Base-by-base conservation (phyloP, 2,329 filamentous ascomycete genomes). In the Hymenoscyphus fructigenus region DNA sequence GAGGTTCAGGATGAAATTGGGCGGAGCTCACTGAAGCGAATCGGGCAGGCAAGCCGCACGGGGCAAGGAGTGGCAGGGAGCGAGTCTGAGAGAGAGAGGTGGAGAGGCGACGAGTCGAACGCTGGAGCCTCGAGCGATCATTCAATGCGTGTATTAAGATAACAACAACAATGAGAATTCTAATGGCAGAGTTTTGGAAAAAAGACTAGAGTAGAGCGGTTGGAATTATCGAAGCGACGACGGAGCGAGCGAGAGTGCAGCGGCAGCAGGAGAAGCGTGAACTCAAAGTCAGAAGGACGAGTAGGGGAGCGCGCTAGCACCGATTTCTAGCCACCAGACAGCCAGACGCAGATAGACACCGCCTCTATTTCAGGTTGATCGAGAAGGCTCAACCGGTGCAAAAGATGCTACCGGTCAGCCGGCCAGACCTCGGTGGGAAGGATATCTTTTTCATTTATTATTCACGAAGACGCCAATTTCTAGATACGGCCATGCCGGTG, bases 1-100 rank as follows among this genome's bases (percentile, higher is more conserved):
- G 61, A 63, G 61, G 36, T 60, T 53, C 34, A 57, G 28, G 17
- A 29, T 63, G 61, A 63, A 63, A 63, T 63, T 63, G 61, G 57
- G 61, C 29, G 50, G 61, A 50, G 44, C 60, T 57, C 29, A 62
- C 61, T 58, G 55, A 58, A 62, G 61, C 61, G 61, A 59, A 58
- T 53, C 47, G 61, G 20, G 41, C 60, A 62, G 60, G 60, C 47
- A 58, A 53, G 47, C 47, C 47, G 47, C 47, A 53, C 47, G 47
- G 47, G 47, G 47, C 47, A 53, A 23, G 20, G 47, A 53, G 47
- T 23, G 47, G 26, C 47, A 23, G 47, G 47, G 15, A 20, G 41
- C 2, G 41, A 9, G 41, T 47, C 17, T 17, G 3, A 17, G 38
- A n/a, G 38, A 17, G 38, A 23, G 41, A 20, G 41, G 20, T 1